Percentiles rank a stretch among this genome's conserved stretches.
Conservation (phyloP, 73 alveolate genomes). For the Uronychia setigera region DNA sequence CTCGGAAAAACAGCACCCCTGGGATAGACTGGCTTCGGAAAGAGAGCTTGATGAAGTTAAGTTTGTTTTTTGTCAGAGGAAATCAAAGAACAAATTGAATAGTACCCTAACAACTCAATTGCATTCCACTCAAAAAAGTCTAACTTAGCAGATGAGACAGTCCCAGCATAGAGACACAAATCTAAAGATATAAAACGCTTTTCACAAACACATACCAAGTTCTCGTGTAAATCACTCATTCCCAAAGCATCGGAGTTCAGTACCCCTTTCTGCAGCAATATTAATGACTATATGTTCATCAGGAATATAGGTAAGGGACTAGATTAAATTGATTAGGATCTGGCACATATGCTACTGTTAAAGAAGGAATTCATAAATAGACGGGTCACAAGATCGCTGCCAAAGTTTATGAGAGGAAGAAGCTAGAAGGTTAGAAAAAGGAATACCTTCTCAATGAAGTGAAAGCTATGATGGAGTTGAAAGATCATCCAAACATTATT, state of each 20-base stretch:
- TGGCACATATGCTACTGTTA: not conserved
- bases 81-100: no score
- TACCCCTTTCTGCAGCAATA: not conserved
- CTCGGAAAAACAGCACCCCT: no score
- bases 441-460: not conserved
- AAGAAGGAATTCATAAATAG: not conserved
- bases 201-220: not conserved
- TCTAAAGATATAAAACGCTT: not conserved
- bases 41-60: no score
- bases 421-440: not conserved
- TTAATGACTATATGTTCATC: not conserved
- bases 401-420: constrained; percentile 71
- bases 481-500: not conserved
- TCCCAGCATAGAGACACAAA: not conserved
- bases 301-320: not conserved
- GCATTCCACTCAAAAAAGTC: no score
- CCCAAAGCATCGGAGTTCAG: not conserved
- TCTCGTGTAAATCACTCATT: not conserved
- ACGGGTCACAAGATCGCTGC: constrained; percentile 47
- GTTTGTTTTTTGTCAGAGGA: no score
- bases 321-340: no score
- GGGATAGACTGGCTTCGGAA: no score
- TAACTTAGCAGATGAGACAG: not conserved
- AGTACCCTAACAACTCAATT: no score
- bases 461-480: not conserved